Percentiles rank a stretch among this genome's conserved stretches.
These are phyloP conservation scores for Phytophthora cajani DNA, from an alignment of 352 stramenopile genomes.

Conservation along the genomic window DNA sequence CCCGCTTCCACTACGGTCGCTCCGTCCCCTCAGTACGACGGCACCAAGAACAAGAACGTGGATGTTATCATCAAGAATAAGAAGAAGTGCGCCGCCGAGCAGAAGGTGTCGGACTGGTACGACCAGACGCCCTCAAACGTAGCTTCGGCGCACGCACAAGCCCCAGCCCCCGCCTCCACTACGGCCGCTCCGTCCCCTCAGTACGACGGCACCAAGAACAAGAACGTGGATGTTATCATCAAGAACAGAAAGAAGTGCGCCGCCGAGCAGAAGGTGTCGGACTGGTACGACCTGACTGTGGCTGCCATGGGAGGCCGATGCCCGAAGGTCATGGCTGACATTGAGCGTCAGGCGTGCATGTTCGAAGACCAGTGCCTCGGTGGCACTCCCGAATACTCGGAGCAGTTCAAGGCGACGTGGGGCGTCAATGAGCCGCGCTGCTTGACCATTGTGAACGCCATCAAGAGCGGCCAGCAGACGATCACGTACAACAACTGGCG, in stretches of 20 bases:
- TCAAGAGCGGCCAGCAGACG: constrained; percentile 42
- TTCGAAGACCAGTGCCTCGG: constrained; percentile 61
- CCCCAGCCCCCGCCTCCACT: background rate
- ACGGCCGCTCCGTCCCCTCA: constrained; percentile 13
- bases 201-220: constrained; percentile 30
- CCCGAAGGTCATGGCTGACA: constrained; percentile 44
- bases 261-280: constrained; percentile 36
- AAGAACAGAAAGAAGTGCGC: constrained; percentile 30
- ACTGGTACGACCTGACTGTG: constrained; percentile 51
- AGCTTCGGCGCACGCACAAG: background rate
- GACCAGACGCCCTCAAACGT: constrained; percentile 22
- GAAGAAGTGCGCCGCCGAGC: constrained; percentile 29
- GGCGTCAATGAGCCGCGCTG: constrained; percentile 45
- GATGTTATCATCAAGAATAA: constrained; percentile 44
- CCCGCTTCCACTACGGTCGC: background rate
- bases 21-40: constrained; percentile 24
- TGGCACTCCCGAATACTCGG: constrained; percentile 46
- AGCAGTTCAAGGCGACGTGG: constrained; percentile 55
- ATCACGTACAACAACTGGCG: constrained; percentile 45
- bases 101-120: constrained; percentile 50
- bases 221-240: constrained; percentile 47
- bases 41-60: constrained; percentile 34
- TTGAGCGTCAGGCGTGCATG: constrained; percentile 63
- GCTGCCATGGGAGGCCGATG: constrained; percentile 39
- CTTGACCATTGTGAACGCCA: constrained; percentile 51